These are phyloP conservation scores for Prunus salicina DNA, from an alignment of 306 rosid genomes.

Conservation along the genomic window DNA sequence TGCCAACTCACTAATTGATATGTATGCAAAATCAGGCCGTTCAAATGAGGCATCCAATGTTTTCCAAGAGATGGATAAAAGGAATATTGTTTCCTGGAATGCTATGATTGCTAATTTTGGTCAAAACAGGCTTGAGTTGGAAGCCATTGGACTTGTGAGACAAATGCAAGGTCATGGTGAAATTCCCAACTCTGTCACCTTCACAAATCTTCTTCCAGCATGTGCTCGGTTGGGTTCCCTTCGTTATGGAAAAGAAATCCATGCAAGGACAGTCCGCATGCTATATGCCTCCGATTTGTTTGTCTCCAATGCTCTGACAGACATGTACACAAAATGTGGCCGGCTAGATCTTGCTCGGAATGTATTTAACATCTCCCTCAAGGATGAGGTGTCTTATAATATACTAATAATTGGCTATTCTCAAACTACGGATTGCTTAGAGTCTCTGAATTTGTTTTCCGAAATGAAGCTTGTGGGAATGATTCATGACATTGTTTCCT, in stretches of 20 bases:
- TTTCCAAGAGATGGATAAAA: constrained; percentile 53
- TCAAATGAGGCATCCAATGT: constrained; percentile 45
- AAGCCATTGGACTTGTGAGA: constrained; percentile 52
- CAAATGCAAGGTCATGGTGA: constrained; percentile 67
- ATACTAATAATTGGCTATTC: constrained; percentile 74
- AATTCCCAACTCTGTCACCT: constrained; percentile 63
- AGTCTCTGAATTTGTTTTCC: constrained; percentile 60
- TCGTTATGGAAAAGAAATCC: constrained; percentile 71
- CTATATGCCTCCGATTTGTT: constrained; percentile 58
- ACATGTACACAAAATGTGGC: constrained; percentile 81
- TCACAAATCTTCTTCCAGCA: constrained; percentile 86
- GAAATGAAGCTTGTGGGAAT: constrained; percentile 62
- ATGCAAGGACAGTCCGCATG: constrained; percentile 51
- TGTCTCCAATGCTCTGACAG: constrained; percentile 76
- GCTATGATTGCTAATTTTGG: constrained; percentile 83
- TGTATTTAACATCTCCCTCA: constrained; percentile 57
- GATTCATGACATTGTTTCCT: constrained; percentile 64
- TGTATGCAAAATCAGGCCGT: constrained; percentile 77
- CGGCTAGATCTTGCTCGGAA: constrained; percentile 53
- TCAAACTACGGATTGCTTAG: constrained; percentile 52
- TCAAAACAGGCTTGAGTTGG: constrained; percentile 64
- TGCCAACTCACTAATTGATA: constrained; percentile 73
- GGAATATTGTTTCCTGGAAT: constrained; percentile 82
- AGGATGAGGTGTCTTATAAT: constrained; percentile 73
- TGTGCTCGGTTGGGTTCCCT: constrained; percentile 70